These are phyloP conservation scores for Pseudevernia furfuracea DNA, from an alignment of 495 filamentous ascomycete species.

Conservation along the genomic window DNA sequence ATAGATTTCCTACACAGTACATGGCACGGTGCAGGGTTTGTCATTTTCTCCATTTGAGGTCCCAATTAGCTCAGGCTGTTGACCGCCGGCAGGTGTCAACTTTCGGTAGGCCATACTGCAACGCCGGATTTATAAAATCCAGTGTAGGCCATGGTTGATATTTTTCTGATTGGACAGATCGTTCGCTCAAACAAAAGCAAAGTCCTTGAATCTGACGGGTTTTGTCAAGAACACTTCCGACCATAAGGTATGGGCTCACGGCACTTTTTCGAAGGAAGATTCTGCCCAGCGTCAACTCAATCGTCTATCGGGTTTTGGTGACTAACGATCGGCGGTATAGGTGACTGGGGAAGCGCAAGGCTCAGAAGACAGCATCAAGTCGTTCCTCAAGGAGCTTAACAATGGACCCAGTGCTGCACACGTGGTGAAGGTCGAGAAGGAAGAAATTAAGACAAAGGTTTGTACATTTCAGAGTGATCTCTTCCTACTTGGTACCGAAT, in stretches of 20 bases:
- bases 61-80: not conserved
- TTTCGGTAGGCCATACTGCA: conserved; percentile 49
- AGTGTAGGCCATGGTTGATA: conserved; percentile 9
- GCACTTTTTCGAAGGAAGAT: not conserved
- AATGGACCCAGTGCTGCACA: conserved; percentile 42
- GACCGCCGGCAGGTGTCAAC: conserved; percentile 50
- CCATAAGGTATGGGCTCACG: conserved; percentile 48
- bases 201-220: conserved; percentile 58
- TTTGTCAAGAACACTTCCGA: conserved; percentile 71
- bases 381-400: conserved; percentile 68
- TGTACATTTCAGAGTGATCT: conserved; percentile 57
- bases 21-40: conserved; percentile 47
- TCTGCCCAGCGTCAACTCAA: not conserved
- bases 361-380: conserved; percentile 49
- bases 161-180: conserved; percentile 40
- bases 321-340: conserved; percentile 33
- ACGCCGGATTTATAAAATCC: not conserved
- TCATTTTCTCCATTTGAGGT: not conserved
- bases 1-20: conserved; percentile 46
- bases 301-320: conserved; percentile 1
- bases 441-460: conserved; percentile 51
- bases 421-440: conserved; percentile 42
- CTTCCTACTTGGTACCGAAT: not conserved
- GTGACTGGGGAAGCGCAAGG: conserved; percentile 92
- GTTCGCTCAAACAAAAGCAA: conserved; percentile 64